phyloP scores from a whole-genome alignment of 768 basidiomycete species.

The Tremella yokohamensis region DNA sequence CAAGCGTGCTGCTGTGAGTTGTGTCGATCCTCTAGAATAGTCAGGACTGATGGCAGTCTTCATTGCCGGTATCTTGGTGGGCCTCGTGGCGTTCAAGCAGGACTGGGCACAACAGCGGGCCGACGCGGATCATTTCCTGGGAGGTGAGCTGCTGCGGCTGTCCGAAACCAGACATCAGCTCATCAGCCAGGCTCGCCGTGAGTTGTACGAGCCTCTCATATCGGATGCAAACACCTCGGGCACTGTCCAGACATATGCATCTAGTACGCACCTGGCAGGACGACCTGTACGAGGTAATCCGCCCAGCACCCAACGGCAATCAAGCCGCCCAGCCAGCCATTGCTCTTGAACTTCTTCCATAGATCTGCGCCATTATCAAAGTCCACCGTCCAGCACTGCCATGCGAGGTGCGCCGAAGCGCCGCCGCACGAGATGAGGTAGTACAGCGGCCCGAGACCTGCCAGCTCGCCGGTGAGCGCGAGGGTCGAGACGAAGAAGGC shows the following conservation, averaged over 20 bases:
- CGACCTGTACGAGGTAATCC: constrained; percentile 59
- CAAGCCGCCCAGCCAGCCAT: constrained; percentile 84
- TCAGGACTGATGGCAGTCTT: constrained; percentile 36
- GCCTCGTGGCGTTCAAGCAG: constrained; percentile 48
- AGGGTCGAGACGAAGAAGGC: constrained; percentile 69
- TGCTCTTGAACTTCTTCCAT: constrained; percentile 83
- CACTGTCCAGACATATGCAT: not conserved
- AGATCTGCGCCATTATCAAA: constrained; percentile 74
- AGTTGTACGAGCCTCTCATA: not conserved
- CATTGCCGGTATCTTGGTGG: constrained; percentile 45
- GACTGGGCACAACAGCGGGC: constrained; percentile 37
- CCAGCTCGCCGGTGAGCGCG: constrained; percentile 73
- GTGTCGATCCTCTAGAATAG: constrained; percentile 8
- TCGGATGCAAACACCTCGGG: not conserved
- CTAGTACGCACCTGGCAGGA: constrained; percentile 17
- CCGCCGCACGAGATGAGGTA: constrained; percentile 70
- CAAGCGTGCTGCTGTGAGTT: constrained; percentile 35
- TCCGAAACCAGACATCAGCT: not conserved
- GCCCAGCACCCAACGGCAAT: constrained; percentile 74
- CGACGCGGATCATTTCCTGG: constrained; percentile 42
- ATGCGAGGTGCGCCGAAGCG: constrained; percentile 70
- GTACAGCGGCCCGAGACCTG: constrained; percentile 71
- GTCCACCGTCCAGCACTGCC: constrained; percentile 69
- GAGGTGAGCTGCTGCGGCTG: constrained; percentile 35
- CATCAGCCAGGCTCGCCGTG: not conserved